Evolutionary conservation across 768 basidiomycete genomes (phyloP).

Genomic region (Boletus sensibilis): DNA sequence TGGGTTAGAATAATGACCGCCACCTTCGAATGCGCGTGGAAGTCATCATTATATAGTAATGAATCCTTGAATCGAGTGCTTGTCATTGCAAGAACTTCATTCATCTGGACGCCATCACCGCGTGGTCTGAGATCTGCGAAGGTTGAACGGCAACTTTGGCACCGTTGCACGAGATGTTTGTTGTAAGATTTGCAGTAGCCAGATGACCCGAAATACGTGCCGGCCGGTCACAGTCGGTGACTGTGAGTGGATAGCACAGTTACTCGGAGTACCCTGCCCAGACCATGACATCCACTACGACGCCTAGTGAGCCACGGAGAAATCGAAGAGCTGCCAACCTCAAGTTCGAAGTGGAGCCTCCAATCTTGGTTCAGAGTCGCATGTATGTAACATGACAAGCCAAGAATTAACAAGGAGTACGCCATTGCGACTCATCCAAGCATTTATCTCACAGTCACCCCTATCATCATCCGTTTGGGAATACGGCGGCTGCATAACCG

Average conservation of each 20-base stretch:
- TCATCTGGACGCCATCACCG: slow-evolving; percentile 1
- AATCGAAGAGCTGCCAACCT: slow-evolving; percentile 2
- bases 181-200: neutral
- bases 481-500: neutral
- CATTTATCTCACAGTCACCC: slow-evolving; percentile 4
- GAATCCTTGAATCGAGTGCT: neutral
- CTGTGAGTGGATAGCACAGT: too few species aligned
- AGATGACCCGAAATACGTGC: neutral
- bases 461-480: slow-evolving; percentile 7
- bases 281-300: neutral
- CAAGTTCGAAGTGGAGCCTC: neutral
- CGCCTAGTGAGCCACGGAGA: neutral
- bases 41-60: slow-evolving; percentile 3
- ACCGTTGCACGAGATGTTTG: neutral
- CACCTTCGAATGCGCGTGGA: slow-evolving; percentile 9
- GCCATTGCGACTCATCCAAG: neutral
- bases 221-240: too few species aligned
- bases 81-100: neutral
- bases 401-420: neutral
- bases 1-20: slow-evolving; percentile 10
- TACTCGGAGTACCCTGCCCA: too few species aligned
- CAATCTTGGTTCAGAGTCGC: neutral
- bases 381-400: slow-evolving; percentile 1
- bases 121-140: slow-evolving; percentile 7
- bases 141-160: neutral